Percentiles rank a stretch among this genome's conserved stretches.
phyloP scores from a whole-genome alignment of 208 protist species.

The Trypanosoma rangeli region DNA sequence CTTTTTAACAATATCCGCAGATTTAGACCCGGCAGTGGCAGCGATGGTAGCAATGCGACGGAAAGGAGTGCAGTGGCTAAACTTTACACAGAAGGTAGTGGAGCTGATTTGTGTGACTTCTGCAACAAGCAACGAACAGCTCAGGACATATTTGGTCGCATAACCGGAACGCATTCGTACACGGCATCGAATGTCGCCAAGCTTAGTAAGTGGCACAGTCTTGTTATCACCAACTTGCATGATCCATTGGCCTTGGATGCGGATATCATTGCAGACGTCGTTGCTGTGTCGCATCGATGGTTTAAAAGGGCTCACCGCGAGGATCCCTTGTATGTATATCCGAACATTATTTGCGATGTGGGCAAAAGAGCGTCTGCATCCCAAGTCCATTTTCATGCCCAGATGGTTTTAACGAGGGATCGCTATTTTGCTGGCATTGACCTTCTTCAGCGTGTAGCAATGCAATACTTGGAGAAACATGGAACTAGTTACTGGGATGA shows the following conservation, averaged over 20 bases:
- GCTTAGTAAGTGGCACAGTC: constrained; percentile 32
- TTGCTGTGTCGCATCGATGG: constrained; percentile 32
- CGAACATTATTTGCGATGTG: constrained; percentile 41
- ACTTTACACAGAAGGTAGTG: constrained; percentile 16
- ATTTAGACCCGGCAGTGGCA: constrained; percentile 29
- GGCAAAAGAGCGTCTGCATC: constrained; percentile 34
- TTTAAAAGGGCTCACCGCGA: constrained; percentile 19
- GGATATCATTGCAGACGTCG: constrained; percentile 27
- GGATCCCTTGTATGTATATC: constrained; percentile 24
- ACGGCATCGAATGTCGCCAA: constrained; percentile 46
- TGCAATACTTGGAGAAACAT: not conserved
- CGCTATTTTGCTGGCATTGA: not conserved
- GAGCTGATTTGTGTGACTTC: constrained; percentile 35
- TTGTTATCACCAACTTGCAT: constrained; percentile 35
- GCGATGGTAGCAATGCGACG: not conserved
- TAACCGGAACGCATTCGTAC: constrained; percentile 30
- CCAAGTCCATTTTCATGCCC: constrained; percentile 41
- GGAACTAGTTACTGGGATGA: constrained; percentile 27
- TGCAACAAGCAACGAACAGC: constrained; percentile 36
- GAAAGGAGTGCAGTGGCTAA: constrained; percentile 1
- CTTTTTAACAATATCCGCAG: constrained; percentile 41
- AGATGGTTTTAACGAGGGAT: constrained; percentile 26
- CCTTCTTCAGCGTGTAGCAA: constrained; percentile 5
- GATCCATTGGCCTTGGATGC: constrained; percentile 23
- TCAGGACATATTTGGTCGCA: constrained; percentile 40